phyloP scores from a whole-genome alignment of 192 early-diverging fungal species.

The Physocladia obscura region DNA sequence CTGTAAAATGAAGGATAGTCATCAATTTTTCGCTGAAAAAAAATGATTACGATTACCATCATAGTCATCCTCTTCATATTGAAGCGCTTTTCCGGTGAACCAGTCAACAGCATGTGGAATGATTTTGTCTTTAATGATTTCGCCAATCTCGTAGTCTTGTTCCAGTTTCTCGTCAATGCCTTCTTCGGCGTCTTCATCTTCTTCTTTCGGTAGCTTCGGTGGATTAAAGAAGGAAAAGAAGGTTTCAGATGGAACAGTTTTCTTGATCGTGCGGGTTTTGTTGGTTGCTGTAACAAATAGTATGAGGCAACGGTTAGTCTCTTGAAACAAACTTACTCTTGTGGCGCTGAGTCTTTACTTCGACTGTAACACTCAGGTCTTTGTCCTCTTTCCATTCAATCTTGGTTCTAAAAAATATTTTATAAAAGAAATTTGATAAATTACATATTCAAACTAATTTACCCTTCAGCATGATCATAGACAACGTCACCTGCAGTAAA shows the following conservation, averaged over 20 bases:
- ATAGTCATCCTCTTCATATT: conserved; percentile 71
- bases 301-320: not conserved
- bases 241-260: conserved; percentile 90
- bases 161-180: conserved; percentile 84
- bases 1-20: conserved; percentile 36
- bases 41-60: conserved; percentile 20
- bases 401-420: too few species aligned
- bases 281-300: conserved; percentile 67
- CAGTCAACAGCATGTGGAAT: conserved; percentile 95
- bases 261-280: conserved; percentile 97
- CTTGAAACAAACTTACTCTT: conserved; percentile 57
- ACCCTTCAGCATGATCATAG: conserved; percentile 92
- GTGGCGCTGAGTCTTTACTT: conserved; percentile 99
- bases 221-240: conserved; percentile 98
- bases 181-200: conserved; percentile 74
- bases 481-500: conserved; percentile 71
- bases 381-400: conserved; percentile 98
- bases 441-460: conserved; percentile 17
- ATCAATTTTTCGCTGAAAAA: conserved; percentile 6
- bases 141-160: conserved; percentile 93
- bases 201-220: conserved; percentile 61
- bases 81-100: conserved; percentile 97
- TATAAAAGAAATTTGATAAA: not conserved
- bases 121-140: conserved; percentile 97
- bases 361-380: conserved; percentile 88